These are phyloP conservation scores for Tephrocybe sp. DNA, from an alignment of 768 basidiomycete genomes.

Conservation along the genomic window DNA sequence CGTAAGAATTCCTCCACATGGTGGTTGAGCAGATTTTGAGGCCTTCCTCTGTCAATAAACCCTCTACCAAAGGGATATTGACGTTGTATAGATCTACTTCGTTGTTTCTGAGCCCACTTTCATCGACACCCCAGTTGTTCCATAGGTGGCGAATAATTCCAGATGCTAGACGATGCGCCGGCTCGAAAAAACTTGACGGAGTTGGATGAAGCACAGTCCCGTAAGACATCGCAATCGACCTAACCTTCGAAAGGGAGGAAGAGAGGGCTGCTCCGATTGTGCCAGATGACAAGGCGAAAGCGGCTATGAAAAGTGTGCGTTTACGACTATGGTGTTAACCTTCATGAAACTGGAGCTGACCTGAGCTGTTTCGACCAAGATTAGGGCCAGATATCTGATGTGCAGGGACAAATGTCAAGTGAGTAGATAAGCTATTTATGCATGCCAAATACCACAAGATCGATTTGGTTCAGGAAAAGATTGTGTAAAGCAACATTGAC, in stretches of 20 bases:
- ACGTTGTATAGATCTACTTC: conserved; percentile 84
- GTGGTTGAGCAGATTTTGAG: conserved; percentile 75
- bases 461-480: conserved; percentile 78
- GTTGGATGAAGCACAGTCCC: conserved; percentile 74
- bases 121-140: conserved; percentile 81
- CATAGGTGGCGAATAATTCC: conserved; percentile 74
- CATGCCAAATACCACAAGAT: conserved; percentile 68
- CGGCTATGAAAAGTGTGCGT: conserved; percentile 43
- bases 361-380: conserved; percentile 79
- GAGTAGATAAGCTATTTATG: neutral
- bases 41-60: conserved; percentile 54
- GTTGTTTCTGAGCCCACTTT: conserved; percentile 49
- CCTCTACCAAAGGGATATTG: conserved; percentile 82
- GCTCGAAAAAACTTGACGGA: conserved; percentile 52
- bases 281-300: conserved; percentile 87
- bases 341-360: conserved; percentile 33
- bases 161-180: conserved; percentile 69
- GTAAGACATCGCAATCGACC: conserved; percentile 87
- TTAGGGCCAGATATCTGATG: conserved; percentile 82
- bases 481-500: conserved; percentile 90
- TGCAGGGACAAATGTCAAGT: neutral
- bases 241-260: conserved; percentile 63
- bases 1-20: conserved; percentile 86
- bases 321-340: conserved; percentile 6
- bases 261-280: conserved; percentile 92